Evolutionary conservation across 345 rosid species (phyloP), one percentile per base, ranked within the genome.

Genomic region (Durio zibethinus): DNA sequence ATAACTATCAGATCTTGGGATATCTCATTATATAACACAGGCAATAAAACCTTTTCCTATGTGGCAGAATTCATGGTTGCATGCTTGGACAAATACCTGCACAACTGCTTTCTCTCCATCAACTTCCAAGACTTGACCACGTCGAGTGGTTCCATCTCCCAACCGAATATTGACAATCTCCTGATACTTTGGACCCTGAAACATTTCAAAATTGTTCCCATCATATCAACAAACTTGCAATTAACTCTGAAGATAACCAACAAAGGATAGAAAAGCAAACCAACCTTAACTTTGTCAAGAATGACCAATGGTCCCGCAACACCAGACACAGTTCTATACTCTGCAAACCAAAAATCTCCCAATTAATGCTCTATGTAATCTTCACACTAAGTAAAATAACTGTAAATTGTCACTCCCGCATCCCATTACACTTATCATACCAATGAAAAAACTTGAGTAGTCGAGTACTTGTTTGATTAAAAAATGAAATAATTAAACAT

Each of bases 31-130:
- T 23, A 43, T n/a, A 60, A 60, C 38, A 54, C 31, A 73, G 35
- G 16, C 29, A 45, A 31, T 4, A 14, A 33, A 72, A 35, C 31
- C 20, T 73, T 31, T 56, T 21, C 47, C 4, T 38, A 56, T 35
- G 31, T 36, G 31, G 25, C 15, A 35, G 18, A 8, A 54, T 21
- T 56, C 27, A 35, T 18, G 12, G 76, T 45, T 9, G n/a, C 54
- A 68, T 15, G 25, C 59, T 15, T 48, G 40, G 76, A 48, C 42
- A 78, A 78, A 18, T 11, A 91, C 99, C 96, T 95, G 99, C 65
- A 95, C 97, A 82, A 95, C 94, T 31, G 99, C 99, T 81, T 89
- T 95, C 88, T 95, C 99, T 18, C 99, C 98, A 73, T 95, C 99
- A 70, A 95, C 99, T 89, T 95, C 99, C 69, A 95, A 80, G 50